phyloP scores from a whole-genome alignment of 2,329 filamentous ascomycete genomes.

The Trichoderma koningii region DNA sequence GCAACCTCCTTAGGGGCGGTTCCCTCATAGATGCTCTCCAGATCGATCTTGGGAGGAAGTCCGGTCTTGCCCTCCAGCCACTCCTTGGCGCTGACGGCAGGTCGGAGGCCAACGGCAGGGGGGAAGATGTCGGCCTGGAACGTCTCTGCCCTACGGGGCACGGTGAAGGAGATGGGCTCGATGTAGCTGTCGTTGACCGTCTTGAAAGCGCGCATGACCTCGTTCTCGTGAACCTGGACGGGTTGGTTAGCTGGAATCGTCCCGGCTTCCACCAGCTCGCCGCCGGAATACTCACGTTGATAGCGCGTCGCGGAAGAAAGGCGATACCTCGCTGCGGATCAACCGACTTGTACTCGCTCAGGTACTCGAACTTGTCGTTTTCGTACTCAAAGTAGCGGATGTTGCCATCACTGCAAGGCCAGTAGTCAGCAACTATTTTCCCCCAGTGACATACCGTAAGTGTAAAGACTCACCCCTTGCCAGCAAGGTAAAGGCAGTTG shows the following conservation, averaged over 20 bases:
- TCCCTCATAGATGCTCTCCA: conserved; percentile 89
- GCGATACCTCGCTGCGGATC: conserved; percentile 94
- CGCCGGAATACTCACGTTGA: conserved; percentile 65
- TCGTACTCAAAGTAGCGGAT: conserved; percentile 99
- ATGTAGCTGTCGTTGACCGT: conserved; percentile 93
- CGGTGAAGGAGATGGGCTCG: conserved; percentile 96
- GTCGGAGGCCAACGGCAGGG: conserved; percentile 75
- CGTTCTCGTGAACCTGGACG: conserved; percentile 81
- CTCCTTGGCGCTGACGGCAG: conserved; percentile 76
- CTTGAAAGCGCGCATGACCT: conserved; percentile 94
- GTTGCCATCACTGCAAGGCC: conserved; percentile 76
- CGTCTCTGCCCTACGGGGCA: conserved; percentile 86
- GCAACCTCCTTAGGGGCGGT: conserved; percentile 75
- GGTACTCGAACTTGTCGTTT: conserved; percentile 97
- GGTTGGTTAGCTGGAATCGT: conserved; percentile 30
- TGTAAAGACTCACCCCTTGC: conserved; percentile 74
- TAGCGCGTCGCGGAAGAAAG: conserved; percentile 90
- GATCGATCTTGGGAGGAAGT: conserved; percentile 86
- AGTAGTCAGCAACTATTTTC: background rate
- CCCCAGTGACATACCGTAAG: background rate
- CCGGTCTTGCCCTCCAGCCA: conserved; percentile 86
- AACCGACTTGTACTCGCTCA: conserved; percentile 95
- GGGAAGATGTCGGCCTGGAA: conserved; percentile 98
- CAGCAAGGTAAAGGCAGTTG: conserved; percentile 91
- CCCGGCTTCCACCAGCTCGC: background rate